Base-by-base conservation (phyloP, 768 basidiomycete species). In the Vishniacozyma victoriae region DNA sequence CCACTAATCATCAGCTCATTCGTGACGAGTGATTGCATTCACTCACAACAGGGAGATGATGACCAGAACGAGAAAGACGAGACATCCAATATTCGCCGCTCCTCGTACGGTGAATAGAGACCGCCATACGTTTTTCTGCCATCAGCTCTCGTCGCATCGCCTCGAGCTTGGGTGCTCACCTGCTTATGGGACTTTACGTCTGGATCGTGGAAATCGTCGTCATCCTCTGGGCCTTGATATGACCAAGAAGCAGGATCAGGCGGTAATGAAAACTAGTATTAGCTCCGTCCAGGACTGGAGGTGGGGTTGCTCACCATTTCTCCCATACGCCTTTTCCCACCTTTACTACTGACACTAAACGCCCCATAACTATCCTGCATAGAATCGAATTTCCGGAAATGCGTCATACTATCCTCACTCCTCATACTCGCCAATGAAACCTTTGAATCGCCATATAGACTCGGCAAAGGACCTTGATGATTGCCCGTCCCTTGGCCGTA, bases 81-180 rank as follows among this genome's bases (percentile, higher is more conserved):
- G 78, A 25, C 83, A 84, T 12, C 78, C 75, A 7, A 79, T 76
- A 64, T 96, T 96, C 14, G 79, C 72, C 80, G 86, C 86, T 0
- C 93, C 93, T 71, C 91, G 78, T 12, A 76, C 74, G 5, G 88
- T 90, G 59, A 88, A 85, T 16, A 85, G 56, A 5, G 82, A 81
- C 48, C 82, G 50, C 20, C 56, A 15, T 39, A 58, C 55, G 5
- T 47, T 37, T 27, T 26, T 52, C 68, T 58, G 23, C 31, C 12
- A 36, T 42, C 22, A 3, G 16, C 4, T 41, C 9, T 44, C 16
- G 1, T 15, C 20, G 35, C 9, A 47, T n/a, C n/a, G n/a, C n/a
- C n/a, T n/a, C n/a, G n/a, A n/a, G n/a, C 23, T 9, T 20, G 18
- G n/a, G 5, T 13, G 46, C 54, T 46, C 23, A 51, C 54, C 19